Evolutionary conservation across 768 basidiomycete genomes (phyloP).

Genomic region (Suillus cothurnatus): DNA sequence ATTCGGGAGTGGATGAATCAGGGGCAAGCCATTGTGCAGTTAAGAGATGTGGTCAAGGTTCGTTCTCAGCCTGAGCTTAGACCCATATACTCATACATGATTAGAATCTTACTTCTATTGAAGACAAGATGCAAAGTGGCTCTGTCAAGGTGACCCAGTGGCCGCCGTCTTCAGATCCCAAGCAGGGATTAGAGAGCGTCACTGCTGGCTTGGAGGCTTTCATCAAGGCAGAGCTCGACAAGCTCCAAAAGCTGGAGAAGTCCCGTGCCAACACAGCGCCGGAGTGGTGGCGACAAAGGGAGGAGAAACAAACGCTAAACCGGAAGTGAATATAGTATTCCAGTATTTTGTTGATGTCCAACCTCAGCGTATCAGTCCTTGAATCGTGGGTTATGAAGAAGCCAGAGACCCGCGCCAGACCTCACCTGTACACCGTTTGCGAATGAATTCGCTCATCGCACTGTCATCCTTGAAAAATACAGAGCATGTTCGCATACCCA

Average conservation of each 20-base stretch:
- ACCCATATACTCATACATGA: background rate
- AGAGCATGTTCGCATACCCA: background rate
- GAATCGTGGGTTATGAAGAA: background rate
- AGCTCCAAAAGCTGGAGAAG: conserved; percentile 24
- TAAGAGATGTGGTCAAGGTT: conserved; percentile 33
- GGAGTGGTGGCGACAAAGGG: conserved; percentile 35
- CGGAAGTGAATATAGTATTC: background rate
- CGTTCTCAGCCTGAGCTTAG: background rate
- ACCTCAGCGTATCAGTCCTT: background rate
- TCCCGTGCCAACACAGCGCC: conserved; percentile 25
- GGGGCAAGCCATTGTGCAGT: conserved; percentile 27
- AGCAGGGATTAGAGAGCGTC: conserved; percentile 10
- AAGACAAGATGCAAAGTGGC: conserved; percentile 14
- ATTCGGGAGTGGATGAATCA: conserved; percentile 41
- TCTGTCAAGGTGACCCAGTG: conserved; percentile 12
- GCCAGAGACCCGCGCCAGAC: too few species aligned
- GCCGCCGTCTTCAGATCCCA: conserved; percentile 15
- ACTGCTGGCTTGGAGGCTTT: conserved; percentile 25
- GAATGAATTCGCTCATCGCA: background rate
- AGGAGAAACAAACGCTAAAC: conserved; percentile 21
- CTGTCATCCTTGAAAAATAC: background rate
- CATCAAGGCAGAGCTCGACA: conserved; percentile 26
- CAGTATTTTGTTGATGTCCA: background rate
- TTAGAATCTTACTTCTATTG: conserved; percentile 21
- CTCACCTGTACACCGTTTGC: background rate